Conservation (phyloP, 257 asterid species). For the Marsdenia floribunda region DNA sequence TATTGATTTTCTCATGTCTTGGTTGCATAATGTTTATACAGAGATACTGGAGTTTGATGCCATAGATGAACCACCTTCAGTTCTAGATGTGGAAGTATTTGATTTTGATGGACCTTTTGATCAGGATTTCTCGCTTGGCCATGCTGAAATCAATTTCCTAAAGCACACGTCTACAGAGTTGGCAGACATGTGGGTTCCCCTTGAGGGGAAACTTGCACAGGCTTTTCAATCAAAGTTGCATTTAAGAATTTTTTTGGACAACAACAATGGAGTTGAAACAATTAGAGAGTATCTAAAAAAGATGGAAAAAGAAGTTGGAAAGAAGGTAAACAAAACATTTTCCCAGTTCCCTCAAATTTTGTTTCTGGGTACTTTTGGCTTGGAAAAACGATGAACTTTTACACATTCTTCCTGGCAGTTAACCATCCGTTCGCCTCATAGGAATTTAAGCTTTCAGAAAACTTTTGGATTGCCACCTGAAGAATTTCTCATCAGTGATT, state of each 20-base stretch:
- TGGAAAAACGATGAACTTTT: neutral
- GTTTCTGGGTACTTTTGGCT: neutral
- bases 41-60: constrained; percentile 96
- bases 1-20: neutral
- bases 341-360: neutral
- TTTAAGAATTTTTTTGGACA: constrained; percentile 77
- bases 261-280: constrained; percentile 83
- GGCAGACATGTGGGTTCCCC: constrained; percentile 88
- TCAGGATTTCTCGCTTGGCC: constrained; percentile 72
- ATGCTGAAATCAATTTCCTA: constrained; percentile 79
- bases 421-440: constrained; percentile 75
- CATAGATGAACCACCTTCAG: constrained; percentile 86
- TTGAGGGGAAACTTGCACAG: constrained; percentile 77
- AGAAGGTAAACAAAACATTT: constrained; percentile 45
- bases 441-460: constrained; percentile 73
- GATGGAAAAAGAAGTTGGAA: constrained; percentile 91
- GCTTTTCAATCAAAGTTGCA: constrained; percentile 76
- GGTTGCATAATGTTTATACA: constrained; percentile 24
- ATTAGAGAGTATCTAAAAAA: constrained; percentile 73
- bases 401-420: constrained; percentile 45
- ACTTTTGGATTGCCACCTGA: constrained; percentile 79
- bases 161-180: constrained; percentile 75
- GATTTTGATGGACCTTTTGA: constrained; percentile 88
- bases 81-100: constrained; percentile 73
- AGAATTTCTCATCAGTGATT: constrained; percentile 85